Base-by-base conservation (phyloP, 2,329 filamentous ascomycete species). In the Ramichloridium luteum region DNA sequence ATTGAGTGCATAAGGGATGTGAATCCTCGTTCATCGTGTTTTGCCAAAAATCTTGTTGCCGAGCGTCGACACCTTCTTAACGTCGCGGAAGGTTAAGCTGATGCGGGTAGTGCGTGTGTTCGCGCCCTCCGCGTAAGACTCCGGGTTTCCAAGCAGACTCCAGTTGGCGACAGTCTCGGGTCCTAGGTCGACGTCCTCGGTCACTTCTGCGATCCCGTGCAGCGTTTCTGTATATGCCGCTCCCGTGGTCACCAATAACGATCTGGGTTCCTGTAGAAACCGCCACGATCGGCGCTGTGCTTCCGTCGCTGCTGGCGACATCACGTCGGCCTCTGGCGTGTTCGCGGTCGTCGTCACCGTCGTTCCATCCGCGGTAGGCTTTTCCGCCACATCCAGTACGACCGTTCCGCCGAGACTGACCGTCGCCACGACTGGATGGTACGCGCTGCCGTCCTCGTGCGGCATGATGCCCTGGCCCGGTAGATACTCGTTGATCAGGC, bases 381-480 rank as follows among this genome's bases (percentile, higher is more conserved):
- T 60, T 16, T 44, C 39, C 4, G 80, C 75, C 10, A 96, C 62
- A 45, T 93, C 77, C 31, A 96, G 64, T 36, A 88, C 83, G 6
- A 93, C 63, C 28, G 73, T 73, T 6, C 74, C 73, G 0, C 83
- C 83, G 5, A 98, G 61, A 58, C 83, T 93, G 40, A 96, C 77
- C 2, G 90, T 96, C 42, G 84, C 90, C 9, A 94, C 88, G 10
- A 92, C 74, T 1, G 80, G 80, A 51, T 80, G 71, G 53, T 98
- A 98, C 6, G 88, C 83, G 6, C 71, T 62, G 2, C 88, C 90
- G 55, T 98, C 88, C 65, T 94, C 90, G 55, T 96, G 88, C 28
- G 86, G 77, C 82, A 94, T 93, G 44, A 96, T 96, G n/a, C 88
- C 88, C 40, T 93, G 73, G 2, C 82, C 83, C 0, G 82, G 74